Evolutionary conservation across 192 early-diverging fungal genomes (phyloP), one percentile per base, ranked within the genome.

Genomic region (Podila minutissima): DNA sequence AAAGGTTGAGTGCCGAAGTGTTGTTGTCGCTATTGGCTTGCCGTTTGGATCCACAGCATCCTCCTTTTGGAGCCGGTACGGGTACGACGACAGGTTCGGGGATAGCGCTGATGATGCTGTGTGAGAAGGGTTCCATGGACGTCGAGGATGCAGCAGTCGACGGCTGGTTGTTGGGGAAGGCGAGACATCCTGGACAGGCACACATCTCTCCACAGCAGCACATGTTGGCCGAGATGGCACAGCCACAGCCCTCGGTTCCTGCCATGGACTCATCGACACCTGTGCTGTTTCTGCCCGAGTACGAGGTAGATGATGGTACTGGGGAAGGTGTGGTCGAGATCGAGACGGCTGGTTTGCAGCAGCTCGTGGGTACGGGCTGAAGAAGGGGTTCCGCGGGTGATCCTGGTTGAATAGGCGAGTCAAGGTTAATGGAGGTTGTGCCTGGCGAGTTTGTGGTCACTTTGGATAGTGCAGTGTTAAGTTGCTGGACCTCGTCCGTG

Each of bases 151-250:
- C 12, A 20, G 20, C 9, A 10, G 53, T 24, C 22, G 22, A 55
- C 53, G 53, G 53, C 24, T 61, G 65, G 76, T 81, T 81, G 58
- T 81, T 81, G 53, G 77, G 77, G 24, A 67, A 81, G 28, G 77
- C 77, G n/a, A 81, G 77, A 19, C 77, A 81, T 46, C 77, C 77
- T 38, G 77, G 77, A 28, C 77, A 81, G 29, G 77, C 77, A 49
- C 77, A 81, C 12, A 59, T 66, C 35, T 81, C 77, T 17, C 77
- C 77, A 66, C 77, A 81, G 58, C 77, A 81, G 62, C 77, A 81
- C 77, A 81, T 81, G 59, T 64, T 81, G 48, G 77, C 49, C 0
- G 77, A 81, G 46, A 81, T 65, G 33, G 77, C 77, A 73, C 77
- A 81, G 17, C 77, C 77, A 62, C 77, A 81, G 13, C 77, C 77